Evolutionary conservation across 2,329 filamentous ascomycete genomes (phyloP).

Genomic region (Trichophyton simii): DNA sequence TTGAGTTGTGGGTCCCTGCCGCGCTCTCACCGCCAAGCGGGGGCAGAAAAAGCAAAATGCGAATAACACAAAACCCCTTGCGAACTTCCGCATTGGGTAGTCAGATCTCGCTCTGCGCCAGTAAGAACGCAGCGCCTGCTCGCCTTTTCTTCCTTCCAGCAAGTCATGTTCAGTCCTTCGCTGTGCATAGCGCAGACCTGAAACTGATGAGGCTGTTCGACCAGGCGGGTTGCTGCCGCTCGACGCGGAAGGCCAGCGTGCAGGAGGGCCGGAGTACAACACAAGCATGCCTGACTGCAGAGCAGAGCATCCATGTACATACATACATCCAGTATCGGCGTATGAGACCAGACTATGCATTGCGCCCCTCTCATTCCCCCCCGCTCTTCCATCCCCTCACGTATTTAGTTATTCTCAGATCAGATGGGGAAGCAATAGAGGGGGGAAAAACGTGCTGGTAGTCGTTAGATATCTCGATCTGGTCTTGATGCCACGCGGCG

Average conservation of each 20-base stretch:
- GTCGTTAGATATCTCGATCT: background rate
- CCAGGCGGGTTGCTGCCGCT: background rate
- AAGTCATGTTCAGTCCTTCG: background rate
- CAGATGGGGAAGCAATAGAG: background rate
- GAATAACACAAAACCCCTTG: background rate
- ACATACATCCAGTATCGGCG: background rate
- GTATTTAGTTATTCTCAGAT: background rate
- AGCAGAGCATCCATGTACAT: background rate
- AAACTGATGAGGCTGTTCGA: background rate
- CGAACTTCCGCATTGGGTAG: conserved; percentile 4
- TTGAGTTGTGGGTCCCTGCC: background rate
- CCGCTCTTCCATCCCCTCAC: background rate
- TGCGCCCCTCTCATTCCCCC: background rate
- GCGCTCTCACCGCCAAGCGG: background rate
- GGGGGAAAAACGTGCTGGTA: background rate
- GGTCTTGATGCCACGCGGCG: background rate
- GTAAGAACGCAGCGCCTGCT: background rate
- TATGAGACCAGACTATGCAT: no score
- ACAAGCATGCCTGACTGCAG: background rate
- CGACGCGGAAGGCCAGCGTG: no score
- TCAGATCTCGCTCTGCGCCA: background rate
- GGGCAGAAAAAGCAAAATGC: background rate
- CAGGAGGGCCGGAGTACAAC: background rate
- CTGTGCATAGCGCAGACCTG: background rate
- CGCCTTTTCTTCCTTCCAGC: background rate